Base-by-base conservation (phyloP, 139 green algal genomes). In the Microglena sp. region DNA sequence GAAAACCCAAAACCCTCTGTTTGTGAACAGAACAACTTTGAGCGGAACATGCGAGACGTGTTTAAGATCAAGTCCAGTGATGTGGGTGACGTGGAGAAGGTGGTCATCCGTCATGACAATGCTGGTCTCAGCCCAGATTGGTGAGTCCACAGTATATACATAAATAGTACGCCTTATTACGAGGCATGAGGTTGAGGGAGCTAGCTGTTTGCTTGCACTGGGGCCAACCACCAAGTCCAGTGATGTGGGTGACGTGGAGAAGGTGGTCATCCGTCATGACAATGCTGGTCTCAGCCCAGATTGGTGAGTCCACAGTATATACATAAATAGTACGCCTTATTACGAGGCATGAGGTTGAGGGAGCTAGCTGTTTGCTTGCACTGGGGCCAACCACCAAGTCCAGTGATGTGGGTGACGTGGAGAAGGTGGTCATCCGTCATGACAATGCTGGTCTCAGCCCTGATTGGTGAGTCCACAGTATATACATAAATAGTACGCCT, bases 11-110 rank as follows among this genome's bases (percentile, higher is more conserved):
- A 33, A 8, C 21, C 7, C 24, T 18, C 53, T 60, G 18, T 7
- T 8, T 60, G 21, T 18, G 53, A n/a, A n/a, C 53, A 36, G 56
- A 85, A 82, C 35, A 80, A 82, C 63, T 85, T 85, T 60, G 78
- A 85, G 69, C 62, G 78, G 4, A 67, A 67, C 31, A 30, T 33
- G 24, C 35, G 55, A 4, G 66, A 77, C 33, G 71, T 73, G n/a
- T 80, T 80, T 60, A 76, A 76, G 63, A 50, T 79, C 29, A 65
- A 69, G 35, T 46, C 33, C 55, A 54, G 50, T n/a, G 69, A 80
- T 64, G 36, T 79, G 1, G 73, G 70, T 7, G 67, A 76, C 11
- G 26, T 82, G 11, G 30, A 70, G 58, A 26, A 31, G 8, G 21
- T 82, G 4, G 34, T 73, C 61, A 77, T 83, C 32, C 61, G 50